Conservation (phyloP, 257 asterid genomes). For the Penstemon newberryi region DNA sequence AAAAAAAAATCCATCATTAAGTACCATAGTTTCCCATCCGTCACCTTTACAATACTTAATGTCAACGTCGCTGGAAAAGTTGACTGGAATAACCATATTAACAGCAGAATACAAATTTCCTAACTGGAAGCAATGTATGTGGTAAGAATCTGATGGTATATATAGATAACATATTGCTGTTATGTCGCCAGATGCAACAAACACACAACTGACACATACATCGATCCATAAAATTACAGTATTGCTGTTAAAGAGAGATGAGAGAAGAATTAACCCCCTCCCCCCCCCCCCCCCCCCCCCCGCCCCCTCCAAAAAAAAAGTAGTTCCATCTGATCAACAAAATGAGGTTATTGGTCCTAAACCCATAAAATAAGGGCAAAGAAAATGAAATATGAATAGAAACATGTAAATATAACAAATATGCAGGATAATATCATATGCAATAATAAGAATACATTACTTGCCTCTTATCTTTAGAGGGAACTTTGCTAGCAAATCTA, state of each 20-base stretch:
- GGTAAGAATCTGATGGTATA: conserved; percentile 15
- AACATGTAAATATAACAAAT: conserved; percentile 4
- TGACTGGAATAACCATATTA: conserved; percentile 12
- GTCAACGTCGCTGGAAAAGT: not conserved
- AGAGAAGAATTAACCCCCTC: not conserved
- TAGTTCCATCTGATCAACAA: not conserved
- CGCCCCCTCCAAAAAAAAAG: no score
- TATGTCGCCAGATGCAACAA: not conserved
- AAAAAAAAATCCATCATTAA: not conserved
- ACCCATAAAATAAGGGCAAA: conserved; percentile 8
- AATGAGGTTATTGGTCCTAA: conserved; percentile 19
- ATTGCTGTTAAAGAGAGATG: conserved; percentile 9
- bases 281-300: no score
- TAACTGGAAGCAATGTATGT: conserved; percentile 3
- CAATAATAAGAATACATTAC: conserved; percentile 34
- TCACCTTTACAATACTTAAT: conserved; percentile 16
- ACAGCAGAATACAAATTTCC: conserved; percentile 25
- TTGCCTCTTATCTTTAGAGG: conserved; percentile 92
- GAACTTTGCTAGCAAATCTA: conserved; percentile 84
- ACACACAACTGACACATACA: not conserved
- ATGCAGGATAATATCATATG: conserved; percentile 22
- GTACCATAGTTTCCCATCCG: conserved; percentile 1
- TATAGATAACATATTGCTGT: not conserved
- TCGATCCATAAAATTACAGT: not conserved
- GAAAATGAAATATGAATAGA: conserved; percentile 10